Evolutionary conservation across 2,329 filamentous ascomycete genomes (phyloP).

Genomic region (Calonectria hongkongensis): DNA sequence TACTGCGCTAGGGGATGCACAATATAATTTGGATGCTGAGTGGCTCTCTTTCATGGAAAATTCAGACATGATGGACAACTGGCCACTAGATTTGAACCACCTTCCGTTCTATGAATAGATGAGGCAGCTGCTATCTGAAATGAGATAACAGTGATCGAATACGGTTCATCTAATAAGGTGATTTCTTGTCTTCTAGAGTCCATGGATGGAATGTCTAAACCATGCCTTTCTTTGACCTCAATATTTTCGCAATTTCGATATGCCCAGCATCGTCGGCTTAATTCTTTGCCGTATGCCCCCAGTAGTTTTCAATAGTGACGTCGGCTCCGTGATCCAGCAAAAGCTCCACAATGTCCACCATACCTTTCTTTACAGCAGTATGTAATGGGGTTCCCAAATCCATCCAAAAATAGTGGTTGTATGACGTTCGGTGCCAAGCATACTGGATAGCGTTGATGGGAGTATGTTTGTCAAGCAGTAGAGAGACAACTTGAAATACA

Average conservation of each 20-base stretch:
- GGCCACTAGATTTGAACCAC: too few relatives aligned
- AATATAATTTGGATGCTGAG: too few relatives aligned
- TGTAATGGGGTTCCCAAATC: conserved; percentile 2
- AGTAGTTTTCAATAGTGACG: neutral
- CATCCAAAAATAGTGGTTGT: neutral
- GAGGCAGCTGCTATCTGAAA: too few relatives aligned
- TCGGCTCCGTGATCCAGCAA: neutral
- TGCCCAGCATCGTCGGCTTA: neutral
- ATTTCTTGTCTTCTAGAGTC: neutral
- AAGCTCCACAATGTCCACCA: neutral
- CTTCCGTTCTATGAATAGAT: too few relatives aligned
- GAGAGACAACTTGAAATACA: neutral
- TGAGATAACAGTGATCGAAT: too few relatives aligned
- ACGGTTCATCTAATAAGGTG: neutral
- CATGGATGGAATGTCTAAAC: neutral
- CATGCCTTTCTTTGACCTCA: too few relatives aligned
- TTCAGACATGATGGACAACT: too few relatives aligned
- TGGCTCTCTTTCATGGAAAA: too few relatives aligned
- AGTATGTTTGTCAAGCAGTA: neutral
- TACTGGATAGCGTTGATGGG: neutral
- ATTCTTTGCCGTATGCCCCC: neutral
- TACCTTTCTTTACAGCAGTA: neutral
- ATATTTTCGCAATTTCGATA: neutral
- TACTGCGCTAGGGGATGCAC: too few relatives aligned
- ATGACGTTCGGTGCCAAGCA: neutral